Base-by-base conservation (phyloP, 345 rosid genomes). In the Brassica incana region DNA sequence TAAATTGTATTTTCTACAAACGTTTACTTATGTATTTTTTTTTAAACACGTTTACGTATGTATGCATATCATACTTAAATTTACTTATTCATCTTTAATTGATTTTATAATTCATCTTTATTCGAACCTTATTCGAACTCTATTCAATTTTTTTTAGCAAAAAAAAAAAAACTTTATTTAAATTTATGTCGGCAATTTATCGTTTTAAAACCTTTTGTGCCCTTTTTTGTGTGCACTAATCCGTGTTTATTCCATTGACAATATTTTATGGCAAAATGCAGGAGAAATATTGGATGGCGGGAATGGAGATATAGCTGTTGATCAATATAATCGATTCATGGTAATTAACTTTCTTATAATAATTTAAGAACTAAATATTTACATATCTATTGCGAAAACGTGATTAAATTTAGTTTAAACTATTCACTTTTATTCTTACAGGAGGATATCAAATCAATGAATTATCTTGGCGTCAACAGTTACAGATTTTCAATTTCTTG, bases 401-500 rank as follows among this genome's bases (percentile, higher is more conserved):
- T 18, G 30, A 1, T 69, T 63, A 0, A 33, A 11, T 43, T 27
- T 2, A 12, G 40, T 27, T 69, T 18, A 40, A 75, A 29, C 40
- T 30, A 18, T 40, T 11, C 6, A 63, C n/a, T 56, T 29, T 10
- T 25, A 25, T 74, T 14, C 5, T 16, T 83, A 40, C 85, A 91
- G 95, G 91, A 88, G 62, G 98, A 91, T 59, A 60, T 88, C 63
- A 82, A 83, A 54, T 82, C 88, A 33, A 91, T 90, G 98, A 78
- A 73, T 7, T 63, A 67, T 27, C 84, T 91, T 25, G 93, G 95
- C 36, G 88, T 86, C 64, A 82, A 87, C 70, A 88, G 91, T 84
- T 91, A 89, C 52, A 84, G 94, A 18, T 89, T 94, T 80, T 91
- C 95, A 11, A 88, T 90, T 69, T 90, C 98, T 43, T 90, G 95